Percentiles rank a stretch among this genome's conserved stretches.
These are phyloP conservation scores for Rhizodiscina lignyota DNA, from an alignment of 495 filamentous ascomycete species.

Conservation along the genomic window DNA sequence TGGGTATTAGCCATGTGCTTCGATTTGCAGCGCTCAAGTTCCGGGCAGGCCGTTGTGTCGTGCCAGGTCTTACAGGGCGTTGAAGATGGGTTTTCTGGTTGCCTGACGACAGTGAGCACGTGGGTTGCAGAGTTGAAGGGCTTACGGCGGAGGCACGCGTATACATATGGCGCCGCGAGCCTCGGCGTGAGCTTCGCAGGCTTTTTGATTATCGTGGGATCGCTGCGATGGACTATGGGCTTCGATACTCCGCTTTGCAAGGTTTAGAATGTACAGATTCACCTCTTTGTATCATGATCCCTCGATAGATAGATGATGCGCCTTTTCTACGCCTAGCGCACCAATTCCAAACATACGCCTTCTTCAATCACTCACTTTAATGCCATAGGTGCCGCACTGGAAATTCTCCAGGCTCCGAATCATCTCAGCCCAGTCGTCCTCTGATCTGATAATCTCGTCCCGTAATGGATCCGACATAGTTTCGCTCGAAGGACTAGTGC, in stretches of 20 bases:
- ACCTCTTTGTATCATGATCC: too few species aligned
- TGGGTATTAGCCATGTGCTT: conserved; percentile 45
- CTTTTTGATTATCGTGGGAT: conserved; percentile 63
- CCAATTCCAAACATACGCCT: too few species aligned
- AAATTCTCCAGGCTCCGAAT: conserved; percentile 18
- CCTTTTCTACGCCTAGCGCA: too few species aligned
- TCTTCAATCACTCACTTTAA: too few species aligned
- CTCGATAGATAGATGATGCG: too few species aligned
- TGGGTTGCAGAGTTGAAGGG: conserved; percentile 71
- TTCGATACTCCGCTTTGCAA: conserved; percentile 36
- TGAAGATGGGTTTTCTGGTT: conserved; percentile 83
- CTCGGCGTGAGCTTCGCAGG: conserved; percentile 45
- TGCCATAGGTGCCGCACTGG: too few species aligned
- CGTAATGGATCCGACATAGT: conserved; percentile 10
- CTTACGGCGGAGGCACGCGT: conserved; percentile 48
- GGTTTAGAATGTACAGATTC: too few species aligned
- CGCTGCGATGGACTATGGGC: conserved; percentile 57
- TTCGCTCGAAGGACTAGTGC: neutral
- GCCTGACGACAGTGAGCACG: conserved; percentile 81
- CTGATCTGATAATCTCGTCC: conserved; percentile 15
- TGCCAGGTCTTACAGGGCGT: conserved; percentile 76
- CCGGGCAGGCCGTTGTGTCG: conserved; percentile 29
- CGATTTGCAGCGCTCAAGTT: conserved; percentile 48
- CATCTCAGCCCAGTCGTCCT: conserved; percentile 24
- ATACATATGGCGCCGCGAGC: conserved; percentile 57